Evolutionary conservation across 202 grass and related monocot genomes (phyloP).

Genomic region (Panicum virgatum): DNA sequence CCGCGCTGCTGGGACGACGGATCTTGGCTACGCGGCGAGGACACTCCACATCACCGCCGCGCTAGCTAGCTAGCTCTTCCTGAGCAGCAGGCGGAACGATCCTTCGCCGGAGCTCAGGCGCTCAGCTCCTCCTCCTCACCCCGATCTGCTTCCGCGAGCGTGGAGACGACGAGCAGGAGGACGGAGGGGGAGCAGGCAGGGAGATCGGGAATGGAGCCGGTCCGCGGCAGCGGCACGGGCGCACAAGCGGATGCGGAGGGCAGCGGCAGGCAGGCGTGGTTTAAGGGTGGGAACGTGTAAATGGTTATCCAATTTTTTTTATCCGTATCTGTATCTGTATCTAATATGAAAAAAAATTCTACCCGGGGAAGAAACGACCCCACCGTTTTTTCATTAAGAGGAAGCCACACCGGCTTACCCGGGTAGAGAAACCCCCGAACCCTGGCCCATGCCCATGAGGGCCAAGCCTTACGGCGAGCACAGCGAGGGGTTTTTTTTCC

Average conservation of each 20-base stretch:
- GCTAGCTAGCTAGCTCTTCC: not conserved
- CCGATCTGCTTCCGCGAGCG: constrained; percentile 10
- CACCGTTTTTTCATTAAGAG: too few species aligned
- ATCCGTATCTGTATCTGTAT: too few species aligned
- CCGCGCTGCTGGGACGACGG: not conserved
- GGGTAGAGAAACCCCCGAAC: too few species aligned
- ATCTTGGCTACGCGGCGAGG: constrained; percentile 22
- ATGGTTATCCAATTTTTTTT: too few species aligned
- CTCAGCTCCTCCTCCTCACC: not conserved
- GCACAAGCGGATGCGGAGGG: constrained; percentile 32
- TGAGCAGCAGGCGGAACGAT: not conserved
- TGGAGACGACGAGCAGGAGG: not conserved
- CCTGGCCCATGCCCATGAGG: too few species aligned
- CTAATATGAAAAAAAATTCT: too few species aligned
- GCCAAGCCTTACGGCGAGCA: too few species aligned
- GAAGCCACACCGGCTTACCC: too few species aligned
- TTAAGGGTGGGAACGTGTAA: too few species aligned
- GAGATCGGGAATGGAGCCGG: constrained; percentile 5
- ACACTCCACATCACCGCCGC: not conserved
- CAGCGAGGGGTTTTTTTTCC: too few species aligned
- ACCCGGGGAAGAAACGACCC: too few species aligned
- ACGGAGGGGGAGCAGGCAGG: not conserved
- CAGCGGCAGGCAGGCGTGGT: not conserved
- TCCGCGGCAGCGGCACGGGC: not conserved
- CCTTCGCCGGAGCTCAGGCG: too few species aligned